Conservation (phyloP, 176 grass and related monocot species). For the Thalia dealbata region DNA sequence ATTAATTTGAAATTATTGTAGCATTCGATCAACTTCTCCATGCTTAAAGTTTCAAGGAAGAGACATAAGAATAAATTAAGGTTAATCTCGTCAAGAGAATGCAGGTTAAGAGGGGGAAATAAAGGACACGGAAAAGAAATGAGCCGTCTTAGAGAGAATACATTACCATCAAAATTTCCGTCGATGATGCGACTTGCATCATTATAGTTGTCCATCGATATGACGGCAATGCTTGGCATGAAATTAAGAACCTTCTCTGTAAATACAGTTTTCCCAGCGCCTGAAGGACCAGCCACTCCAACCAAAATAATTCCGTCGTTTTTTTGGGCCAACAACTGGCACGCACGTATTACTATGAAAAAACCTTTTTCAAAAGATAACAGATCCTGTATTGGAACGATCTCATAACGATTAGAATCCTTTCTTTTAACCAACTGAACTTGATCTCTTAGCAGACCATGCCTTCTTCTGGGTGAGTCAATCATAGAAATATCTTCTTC, state of each 20-base stretch:
- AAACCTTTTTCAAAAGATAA: slow-evolving; percentile 98
- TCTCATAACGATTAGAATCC: slow-evolving; percentile 64
- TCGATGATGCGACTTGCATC: slow-evolving; percentile 80
- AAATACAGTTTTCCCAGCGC: slow-evolving; percentile 90
- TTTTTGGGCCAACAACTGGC: slow-evolving; percentile 71
- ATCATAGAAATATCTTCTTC: slow-evolving; percentile 37
- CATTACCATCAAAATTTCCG: slow-evolving; percentile 93
- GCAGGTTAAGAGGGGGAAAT: too few relatives aligned
- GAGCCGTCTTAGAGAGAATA: neutral
- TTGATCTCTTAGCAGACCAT: slow-evolving; percentile 79
- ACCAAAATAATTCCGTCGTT: slow-evolving; percentile 85
- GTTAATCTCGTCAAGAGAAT: neutral
- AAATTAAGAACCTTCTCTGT: slow-evolving; percentile 95
- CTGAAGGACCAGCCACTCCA: slow-evolving; percentile 82
- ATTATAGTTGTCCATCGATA: slow-evolving; percentile 99
- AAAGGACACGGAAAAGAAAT: too few relatives aligned
- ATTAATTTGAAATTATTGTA: neutral
- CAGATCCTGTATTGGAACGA: slow-evolving; percentile 54
- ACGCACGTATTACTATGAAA: slow-evolving; percentile 80
- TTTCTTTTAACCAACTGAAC: slow-evolving; percentile 78
- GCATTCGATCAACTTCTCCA: neutral
- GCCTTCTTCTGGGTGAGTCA: slow-evolving; percentile 51
- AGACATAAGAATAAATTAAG: neutral
- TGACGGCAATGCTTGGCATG: slow-evolving; percentile 71
- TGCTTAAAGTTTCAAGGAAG: neutral